A percentile compares a stretch with the other conserved stretches of the same genome.
These are phyloP conservation scores for Penicillium lividum DNA, from an alignment of 495 filamentous ascomycete genomes.

Conservation along the genomic window DNA sequence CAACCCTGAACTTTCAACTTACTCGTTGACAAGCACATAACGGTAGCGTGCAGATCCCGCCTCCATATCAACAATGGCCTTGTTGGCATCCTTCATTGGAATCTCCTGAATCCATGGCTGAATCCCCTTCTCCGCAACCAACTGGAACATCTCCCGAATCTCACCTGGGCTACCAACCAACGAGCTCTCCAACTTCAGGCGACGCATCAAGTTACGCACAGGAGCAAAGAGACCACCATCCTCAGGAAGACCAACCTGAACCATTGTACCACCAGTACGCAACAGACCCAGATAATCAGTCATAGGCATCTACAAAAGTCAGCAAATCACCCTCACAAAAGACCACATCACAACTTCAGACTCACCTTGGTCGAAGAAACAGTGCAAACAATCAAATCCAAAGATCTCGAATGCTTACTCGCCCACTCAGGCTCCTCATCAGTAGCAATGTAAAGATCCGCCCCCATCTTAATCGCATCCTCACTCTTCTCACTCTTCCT, in stretches of 20 bases:
- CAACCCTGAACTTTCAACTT: constrained; percentile 6
- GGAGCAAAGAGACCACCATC: constrained; percentile 63
- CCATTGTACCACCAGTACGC: constrained; percentile 66
- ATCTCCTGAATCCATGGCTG: constrained; percentile 71
- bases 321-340: not conserved
- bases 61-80: constrained; percentile 69
- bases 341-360: not conserved
- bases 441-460: constrained; percentile 78
- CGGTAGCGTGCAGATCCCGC: constrained; percentile 72
- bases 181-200: constrained; percentile 68
- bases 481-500: constrained; percentile 64
- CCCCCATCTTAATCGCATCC: constrained; percentile 64
- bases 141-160: constrained; percentile 78
- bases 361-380: constrained; percentile 63
- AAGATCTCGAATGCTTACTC: constrained; percentile 57
- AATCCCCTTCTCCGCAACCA: constrained; percentile 71
- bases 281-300: constrained; percentile 67
- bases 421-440: constrained; percentile 76
- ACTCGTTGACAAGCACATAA: constrained; percentile 70
- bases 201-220: constrained; percentile 65
- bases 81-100: constrained; percentile 74
- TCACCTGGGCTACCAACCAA: constrained; percentile 70
- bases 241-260: constrained; percentile 77
- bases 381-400: constrained; percentile 85
- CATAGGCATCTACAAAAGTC: constrained; percentile 64